Base-by-base conservation (phyloP, 2,329 filamentous ascomycete genomes). In the Escovopsis sp. region DNA sequence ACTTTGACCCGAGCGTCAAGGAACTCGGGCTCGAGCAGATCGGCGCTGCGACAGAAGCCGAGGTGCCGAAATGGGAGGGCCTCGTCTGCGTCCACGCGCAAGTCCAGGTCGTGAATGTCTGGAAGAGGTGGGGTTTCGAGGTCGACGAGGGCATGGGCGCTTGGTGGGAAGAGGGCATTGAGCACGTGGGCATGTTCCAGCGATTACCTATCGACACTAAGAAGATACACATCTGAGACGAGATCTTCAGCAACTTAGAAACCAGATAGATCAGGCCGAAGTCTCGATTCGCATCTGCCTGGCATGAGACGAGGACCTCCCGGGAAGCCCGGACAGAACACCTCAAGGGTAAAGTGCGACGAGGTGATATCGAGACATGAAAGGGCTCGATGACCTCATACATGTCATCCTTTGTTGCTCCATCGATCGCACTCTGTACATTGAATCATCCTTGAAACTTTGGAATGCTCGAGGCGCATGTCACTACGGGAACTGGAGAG, bases 111-210 rank as follows among this genome's bases (percentile, higher is more conserved):
- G 65, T 74, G 43, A 58, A 57, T 19, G 62, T 77, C 45, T 96
- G 86, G 74, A 58, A 61, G 48, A 70, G 65, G 49, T 70, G 78
- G 56, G 86, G 85, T 0, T 94, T 94, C 54, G 58, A 63, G 41
- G 62, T 71, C 9, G 86, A 94, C 55, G 68, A 80, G 48, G 63
- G 58, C 9, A 72, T 88, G 70, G 82, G 83, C 1, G 66, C 54
- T 23, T 94, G 86, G 85, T 65, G 67, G 41, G 86, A 94, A 55
- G 85, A 90, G 49, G 83, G 80, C 4, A 88, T 94, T 36, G 65
- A 71, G 43, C 85, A 94, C 61, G 68, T 92, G 14, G 86, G 82
- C 40, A 92, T 94, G 86, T 93, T 72, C 43, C 48, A 56, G 43
- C 58, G 70, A 25, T 40, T 76, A 19, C 49, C 61, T 4, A 41